Base-by-base conservation (phyloP, 371 early-diverging fungal species). In the Mucor plumbeus region DNA sequence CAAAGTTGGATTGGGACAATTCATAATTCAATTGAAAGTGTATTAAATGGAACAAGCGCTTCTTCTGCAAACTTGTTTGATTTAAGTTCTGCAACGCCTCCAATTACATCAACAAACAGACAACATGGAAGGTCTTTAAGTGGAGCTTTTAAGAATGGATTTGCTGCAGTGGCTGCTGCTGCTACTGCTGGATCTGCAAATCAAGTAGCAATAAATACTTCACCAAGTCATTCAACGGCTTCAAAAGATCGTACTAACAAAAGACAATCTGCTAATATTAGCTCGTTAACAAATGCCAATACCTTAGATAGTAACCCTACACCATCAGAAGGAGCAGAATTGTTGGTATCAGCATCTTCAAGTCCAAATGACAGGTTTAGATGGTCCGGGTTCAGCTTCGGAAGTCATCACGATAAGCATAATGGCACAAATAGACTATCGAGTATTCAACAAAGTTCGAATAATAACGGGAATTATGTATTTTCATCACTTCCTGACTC, bases 1-100 rank as follows among this genome's bases (percentile, higher is more conserved):
- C 73, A 75, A 33, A 82, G 79, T 35, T 93, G 93, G 93, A 86
- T 93, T 26, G 75, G 71, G 0, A 83, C 85, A 3, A 90, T 93
- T 36, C 85, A 85, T 34, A 92, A 92, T 70, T 85, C 91, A 0
- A 93, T 93, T 33, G 84, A 88, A 59, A 83, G 87, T 54, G 59
- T 86, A 17, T 70, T 92, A 67, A 87, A 88, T 54, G 90, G 91
- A 0, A 88, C 79, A 41, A 78, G 86, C 39, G 80, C 3, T 26
- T 26, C 47, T 54, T 75, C 74, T 1, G 65, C 72, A 9, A 71
- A 78, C 36, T 33, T 56, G 26, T 19, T 26, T 14, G 60, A 60
- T 35, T 26, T 59, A 13, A 35, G 38, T 5, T 14, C 63, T 3
- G n/a, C 50, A 4, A 17, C 43, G 0, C 19, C 19, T 8, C 48